Percentiles rank a stretch among this genome's conserved stretches.
Conservation (phyloP, 164 flowering plant species). For the Hamamelis virginiana region DNA sequence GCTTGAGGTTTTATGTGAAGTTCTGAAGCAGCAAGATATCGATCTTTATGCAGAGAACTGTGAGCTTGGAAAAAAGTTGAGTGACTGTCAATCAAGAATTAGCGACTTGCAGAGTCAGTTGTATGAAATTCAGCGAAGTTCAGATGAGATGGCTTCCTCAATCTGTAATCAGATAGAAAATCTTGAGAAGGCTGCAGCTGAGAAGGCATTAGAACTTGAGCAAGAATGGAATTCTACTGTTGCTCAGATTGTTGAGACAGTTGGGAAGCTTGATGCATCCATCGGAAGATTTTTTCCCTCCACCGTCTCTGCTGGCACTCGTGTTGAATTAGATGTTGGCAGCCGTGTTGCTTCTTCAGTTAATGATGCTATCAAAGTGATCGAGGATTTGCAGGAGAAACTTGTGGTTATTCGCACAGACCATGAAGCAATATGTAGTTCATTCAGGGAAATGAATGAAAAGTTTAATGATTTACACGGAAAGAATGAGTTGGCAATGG, state of each 20-base stretch:
- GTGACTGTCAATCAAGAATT: constrained; percentile 36
- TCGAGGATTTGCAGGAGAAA: constrained; percentile 49
- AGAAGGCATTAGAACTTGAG: constrained; percentile 37
- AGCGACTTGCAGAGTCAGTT: constrained; percentile 45
- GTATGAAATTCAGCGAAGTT: constrained; percentile 36
- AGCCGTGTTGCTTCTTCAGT: constrained; percentile 42
- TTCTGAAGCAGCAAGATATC: constrained; percentile 26
- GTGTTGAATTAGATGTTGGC: constrained; percentile 24
- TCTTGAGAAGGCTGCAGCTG: constrained; percentile 48
- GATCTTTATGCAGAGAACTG: constrained; percentile 34
- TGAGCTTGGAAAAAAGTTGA: constrained; percentile 41
- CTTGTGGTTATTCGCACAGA: constrained; percentile 46
- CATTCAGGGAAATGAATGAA: constrained; percentile 37
- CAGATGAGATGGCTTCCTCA: constrained; percentile 34
- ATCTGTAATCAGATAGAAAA: constrained; percentile 37
- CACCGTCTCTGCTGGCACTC: constrained; percentile 13
- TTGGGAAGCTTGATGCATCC: constrained; percentile 49
- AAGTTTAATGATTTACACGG: constrained; percentile 37
- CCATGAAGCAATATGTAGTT: constrained; percentile 30
- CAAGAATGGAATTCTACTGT: constrained; percentile 46
- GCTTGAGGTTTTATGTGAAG: constrained; percentile 34
- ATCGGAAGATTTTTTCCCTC: constrained; percentile 14
- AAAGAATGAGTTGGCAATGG: constrained; percentile 43
- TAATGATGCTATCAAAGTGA: constrained; percentile 44
- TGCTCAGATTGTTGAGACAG: constrained; percentile 36